These are phyloP conservation scores for Letharia lupina DNA, from an alignment of 495 filamentous ascomycete genomes.

Conservation along the genomic window DNA sequence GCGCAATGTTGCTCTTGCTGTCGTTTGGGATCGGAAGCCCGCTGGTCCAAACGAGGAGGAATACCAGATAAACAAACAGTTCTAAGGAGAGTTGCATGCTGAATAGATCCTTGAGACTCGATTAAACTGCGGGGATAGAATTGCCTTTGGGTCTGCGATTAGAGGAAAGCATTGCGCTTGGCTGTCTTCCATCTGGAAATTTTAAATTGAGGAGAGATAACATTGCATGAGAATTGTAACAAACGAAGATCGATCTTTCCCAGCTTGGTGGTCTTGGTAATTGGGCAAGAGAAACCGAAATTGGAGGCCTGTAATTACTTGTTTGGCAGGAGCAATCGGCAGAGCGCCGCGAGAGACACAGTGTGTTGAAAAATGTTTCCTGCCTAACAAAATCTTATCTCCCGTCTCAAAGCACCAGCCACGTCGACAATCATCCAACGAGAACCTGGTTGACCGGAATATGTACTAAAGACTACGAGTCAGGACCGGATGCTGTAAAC, in stretches of 20 bases:
- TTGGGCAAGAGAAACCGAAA: background rate
- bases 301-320: background rate
- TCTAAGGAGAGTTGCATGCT: background rate
- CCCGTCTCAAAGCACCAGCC: background rate
- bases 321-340: background rate
- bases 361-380: background rate
- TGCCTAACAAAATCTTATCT: background rate
- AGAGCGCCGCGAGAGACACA: background rate
- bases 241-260: background rate
- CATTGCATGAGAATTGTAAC: background rate
- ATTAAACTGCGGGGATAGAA: background rate
- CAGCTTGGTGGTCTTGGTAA: background rate
- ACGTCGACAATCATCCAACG: background rate
- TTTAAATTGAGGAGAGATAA: background rate
- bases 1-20: no score
- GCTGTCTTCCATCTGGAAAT: background rate
- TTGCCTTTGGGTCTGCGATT: background rate
- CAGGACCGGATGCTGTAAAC: background rate
- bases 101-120: background rate
- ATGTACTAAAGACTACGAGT: slow-evolving; percentile 5
- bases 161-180: background rate
- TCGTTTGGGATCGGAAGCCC: background rate
- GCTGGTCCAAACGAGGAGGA: background rate
- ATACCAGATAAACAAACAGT: background rate
- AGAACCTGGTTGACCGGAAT: slow-evolving; percentile 17